Base-by-base conservation (phyloP, 371 early-diverging fungal genomes). In the Mucor sp. region DNA sequence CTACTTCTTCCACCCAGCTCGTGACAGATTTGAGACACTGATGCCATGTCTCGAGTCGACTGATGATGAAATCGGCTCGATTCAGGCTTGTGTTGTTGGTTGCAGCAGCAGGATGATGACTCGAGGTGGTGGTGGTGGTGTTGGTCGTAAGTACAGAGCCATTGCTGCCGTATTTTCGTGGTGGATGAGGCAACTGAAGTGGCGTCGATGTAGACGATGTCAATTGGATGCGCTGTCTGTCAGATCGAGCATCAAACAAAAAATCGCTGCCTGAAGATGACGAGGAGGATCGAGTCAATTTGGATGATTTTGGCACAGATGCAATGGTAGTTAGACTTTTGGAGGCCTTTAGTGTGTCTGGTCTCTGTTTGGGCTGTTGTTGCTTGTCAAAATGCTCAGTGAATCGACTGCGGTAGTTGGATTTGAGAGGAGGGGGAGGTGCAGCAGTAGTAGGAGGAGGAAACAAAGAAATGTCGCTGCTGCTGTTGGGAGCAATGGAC, bases 31-130 rank as follows among this genome's bases (percentile, higher is more conserved):
- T 78, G 0, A 81, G 43, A 28, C 76, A 61, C 1, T 53, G 48
- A 1, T 65, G 55, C 81, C 81, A 81, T 14, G 60, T 59, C 14
- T 76, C 75, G 6, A 76, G 61, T 4, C 81, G 69, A 4, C 65
- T 59, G 17, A 81, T 73, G 12, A 81, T 66, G 2, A 74, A 62
- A 28, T 81, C 77, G 3, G 78, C 81, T 8, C 78, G 75, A 44
- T 81, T 76, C 7, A 32, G 64, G 23, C 43, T 60, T 3, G 23
- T 23, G n/a, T 30, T 50, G 7, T 27, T 32, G 4, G 25, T 32
- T 11, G n/a, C 30, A 14, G 55, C 11, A 41, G n/a, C 30, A 14
- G 55, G n/a, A 41, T 32, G 19, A 9, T 19, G 25, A 12, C 53
- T 39, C 7, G 21, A 17, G 25, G 32, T 23, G 4, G 35, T 48